Conservation (phyloP, 2,329 filamentous ascomycete genomes). For the Lecanicillium sp. region DNA sequence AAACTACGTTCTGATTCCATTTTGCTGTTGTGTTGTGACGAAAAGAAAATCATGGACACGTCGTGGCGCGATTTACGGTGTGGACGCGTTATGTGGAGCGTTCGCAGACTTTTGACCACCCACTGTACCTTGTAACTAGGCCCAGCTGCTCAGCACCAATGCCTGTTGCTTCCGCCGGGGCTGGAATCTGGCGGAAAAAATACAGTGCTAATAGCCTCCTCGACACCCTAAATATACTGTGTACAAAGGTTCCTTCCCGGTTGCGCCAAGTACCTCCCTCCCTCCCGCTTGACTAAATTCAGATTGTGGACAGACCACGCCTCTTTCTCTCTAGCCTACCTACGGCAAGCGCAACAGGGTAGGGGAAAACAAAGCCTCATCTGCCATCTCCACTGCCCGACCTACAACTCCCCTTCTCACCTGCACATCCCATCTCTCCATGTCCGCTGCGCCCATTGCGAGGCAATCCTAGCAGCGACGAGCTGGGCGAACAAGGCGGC, state of each 20-base stretch:
- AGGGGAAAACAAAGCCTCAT: slow-evolving; percentile 35
- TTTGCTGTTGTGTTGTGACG: no score
- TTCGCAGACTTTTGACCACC: no score
- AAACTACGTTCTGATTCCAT: no score
- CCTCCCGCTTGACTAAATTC: slow-evolving; percentile 6
- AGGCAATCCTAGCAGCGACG: slow-evolving; percentile 29
- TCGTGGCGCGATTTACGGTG: no score
- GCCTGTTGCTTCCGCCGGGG: no score
- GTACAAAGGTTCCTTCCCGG: not conserved
- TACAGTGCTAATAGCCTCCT: no score
- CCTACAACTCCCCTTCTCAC: slow-evolving; percentile 15
- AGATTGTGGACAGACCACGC: slow-evolving; percentile 16
- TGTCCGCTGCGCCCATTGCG: slow-evolving; percentile 29
- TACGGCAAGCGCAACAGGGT: slow-evolving; percentile 24
- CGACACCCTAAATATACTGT: not conserved
- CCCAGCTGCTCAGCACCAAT: no score
- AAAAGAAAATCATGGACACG: no score
- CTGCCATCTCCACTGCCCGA: slow-evolving; percentile 23
- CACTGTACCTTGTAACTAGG: no score
- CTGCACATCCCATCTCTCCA: slow-evolving; percentile 19
- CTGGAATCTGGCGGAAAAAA: no score
- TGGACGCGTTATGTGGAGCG: no score
- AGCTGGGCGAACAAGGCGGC: slow-evolving; percentile 27
- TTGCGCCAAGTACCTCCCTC: slow-evolving; percentile 10
- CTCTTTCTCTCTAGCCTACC: slow-evolving; percentile 18